Evolutionary conservation across 2,329 filamentous ascomycete genomes (phyloP), one percentile per base, ranked within the genome.

Genomic region (Trichophyton schoenleinii): DNA sequence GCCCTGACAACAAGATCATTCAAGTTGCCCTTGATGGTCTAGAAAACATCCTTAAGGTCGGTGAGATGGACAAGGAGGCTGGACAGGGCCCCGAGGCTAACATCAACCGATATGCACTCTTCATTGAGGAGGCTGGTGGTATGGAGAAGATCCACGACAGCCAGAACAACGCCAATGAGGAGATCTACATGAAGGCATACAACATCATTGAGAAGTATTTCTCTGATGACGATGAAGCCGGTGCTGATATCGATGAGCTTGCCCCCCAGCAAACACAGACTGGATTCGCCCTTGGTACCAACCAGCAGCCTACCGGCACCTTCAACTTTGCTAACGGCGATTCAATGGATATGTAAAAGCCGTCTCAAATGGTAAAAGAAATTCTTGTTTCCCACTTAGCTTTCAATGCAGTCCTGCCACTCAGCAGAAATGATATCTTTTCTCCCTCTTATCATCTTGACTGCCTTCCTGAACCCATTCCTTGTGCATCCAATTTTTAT

Each of bases 171-270:
- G 92, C 92, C 80, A 99, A 99, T 78, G 94, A 99, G 79, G 94
- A 99, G 79, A 99, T 99, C 69, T 99, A 99, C 83, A 97, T 99
- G 92, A 99, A 99, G 85, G 94, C 94, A 0, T 99, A 97, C 83
- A 97, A 95, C 83, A 99, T 99, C 77, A 99, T 99, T 68, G 94
- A 99, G 83, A 96, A 96, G 81, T 99, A 99, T 83, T 99, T 99
- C 80, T 96, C 91, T 0, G 94, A 99, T 71, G 94, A 99, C 68
- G 94, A 97, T 61, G 94, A 95, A 72, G 83, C 82, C 65, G 84
- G 78, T 55, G 80, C 76, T 65, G 91, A 91, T 69, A 91, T 91
- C 68, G 89, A 91, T 64, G 89, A 95, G 70, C 83, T 90, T 75
- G 87, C 83, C 64, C 84, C 88, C 64, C 82, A 84, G 69, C 81